Evolutionary conservation across 192 early-diverging fungal genomes (phyloP), one percentile per base, ranked within the genome.

Genomic region (Bifiguratus adelaidae): DNA sequence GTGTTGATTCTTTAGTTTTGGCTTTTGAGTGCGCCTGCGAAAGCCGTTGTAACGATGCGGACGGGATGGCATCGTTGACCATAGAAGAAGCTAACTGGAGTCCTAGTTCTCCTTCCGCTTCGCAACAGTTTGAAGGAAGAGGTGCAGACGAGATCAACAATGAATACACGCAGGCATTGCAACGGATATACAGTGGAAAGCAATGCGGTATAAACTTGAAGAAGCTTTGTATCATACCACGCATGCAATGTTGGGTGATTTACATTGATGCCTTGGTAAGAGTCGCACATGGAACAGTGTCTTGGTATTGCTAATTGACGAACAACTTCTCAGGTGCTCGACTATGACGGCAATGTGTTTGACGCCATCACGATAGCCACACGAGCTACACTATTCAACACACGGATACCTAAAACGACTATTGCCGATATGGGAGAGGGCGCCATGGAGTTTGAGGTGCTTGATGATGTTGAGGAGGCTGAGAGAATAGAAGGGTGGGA

Each of bases 221-320:
- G 36, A 74, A 80, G 25, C 76, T 99, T 18, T 89, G 85, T 58
- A 94, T 99, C 48, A 90, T 97, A 50, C 88, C 89, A 5, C 83
- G 85, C 12, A 67, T 82, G 41, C 76, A 85, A 12, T 93, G 90
- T 61, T 99, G 92, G 92, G 65, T 95, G 30, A 60, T 97, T 9
- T 82, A 91, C 44, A 68, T 95, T 6, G 93, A 97, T 49, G 93
- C 85, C 2, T 60, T 95, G 72, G 86, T 83, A 62, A 47, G 47
- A 19, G 26, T 9, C 42, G n/a, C 13, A 18, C 4, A n/a, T n/a
- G n/a, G n/a, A n/a, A n/a, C n/a, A n/a, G 40, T 30, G 27, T 12
- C n/a, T 41, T 38, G 51, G 47, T 36, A 18, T 4, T 36, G 34
- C 19, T 3, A 55, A n/a, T 16, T 52, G 21, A 46, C 7, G 25